Evolutionary conservation across 352 stramenopile species (phyloP), one percentile per base, ranked within the genome.

Genomic region (Globisporangium emineosum): DNA sequence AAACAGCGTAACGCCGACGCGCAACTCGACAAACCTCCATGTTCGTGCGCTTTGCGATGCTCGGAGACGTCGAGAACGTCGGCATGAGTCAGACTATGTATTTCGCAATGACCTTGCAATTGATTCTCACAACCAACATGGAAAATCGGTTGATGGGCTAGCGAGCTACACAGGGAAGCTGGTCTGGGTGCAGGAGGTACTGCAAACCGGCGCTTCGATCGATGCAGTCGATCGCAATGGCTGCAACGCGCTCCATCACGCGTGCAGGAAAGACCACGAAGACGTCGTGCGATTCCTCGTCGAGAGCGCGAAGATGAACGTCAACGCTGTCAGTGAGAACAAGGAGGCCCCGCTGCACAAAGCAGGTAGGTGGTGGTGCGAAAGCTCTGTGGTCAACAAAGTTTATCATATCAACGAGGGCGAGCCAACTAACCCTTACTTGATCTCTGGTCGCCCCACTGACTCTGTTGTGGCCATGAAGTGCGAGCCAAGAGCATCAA

Each of bases 321-420:
- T 87, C 32, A 88, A 93, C 54, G 57, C 63, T 10, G 53, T 51
- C 2, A 93, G 77, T 52, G 82, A 90, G 67, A 86, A 81, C 66
- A 80, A 81, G 50, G 79, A 90, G 59, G 91, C 80, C 9, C 80
- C 82, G n/a, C 67, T 93, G 49, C 84, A 93, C 57, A 93, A 93
- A 85, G 82, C 82, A 68, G 81, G 83, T 90, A 19, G 25, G 21
- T 13, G 23, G 25, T 40, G n/a, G n/a, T n/a, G n/a, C n/a, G n/a
- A n/a, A n/a, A n/a, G n/a, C n/a, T n/a, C n/a, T 9, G 5, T 45
- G 15, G 37, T 21, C 37, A 21, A 1, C 37, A 21, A 13, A 21
- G 15, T 45, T 45, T 8, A 45, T 21, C 37, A 8, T 45, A 8
- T 4, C 37, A 45, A 17, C 17, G 17, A 45, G 5, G 37, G 5